A percentile compares a stretch with the other conserved stretches of the same genome.
phyloP scores from a whole-genome alignment of 2,329 filamentous ascomycete genomes.

The Alternaria sp. region DNA sequence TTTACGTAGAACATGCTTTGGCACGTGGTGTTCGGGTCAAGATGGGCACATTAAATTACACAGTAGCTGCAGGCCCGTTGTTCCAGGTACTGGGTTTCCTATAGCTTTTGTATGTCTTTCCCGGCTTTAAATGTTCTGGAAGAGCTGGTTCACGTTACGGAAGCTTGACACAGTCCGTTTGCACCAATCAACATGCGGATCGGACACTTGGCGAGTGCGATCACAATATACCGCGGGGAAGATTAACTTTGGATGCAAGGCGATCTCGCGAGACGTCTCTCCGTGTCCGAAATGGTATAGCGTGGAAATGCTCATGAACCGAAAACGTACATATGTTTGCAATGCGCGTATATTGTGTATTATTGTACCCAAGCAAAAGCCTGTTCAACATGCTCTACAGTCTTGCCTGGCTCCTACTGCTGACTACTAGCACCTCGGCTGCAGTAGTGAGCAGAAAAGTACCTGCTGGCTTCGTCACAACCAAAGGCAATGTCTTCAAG shows the following conservation, averaged over 20 bases:
- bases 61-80: conserved; percentile 12
- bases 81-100: conserved; percentile 10
- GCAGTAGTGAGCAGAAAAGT: conserved; percentile 12
- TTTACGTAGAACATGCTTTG: not conserved
- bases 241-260: not conserved
- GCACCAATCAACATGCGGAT: conserved; percentile 16
- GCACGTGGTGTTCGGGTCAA: not conserved
- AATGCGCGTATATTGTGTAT: not conserved
- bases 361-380: not conserved
- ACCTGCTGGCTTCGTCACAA: conserved; percentile 58
- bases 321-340: conserved; percentile 2
- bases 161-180: conserved; percentile 5
- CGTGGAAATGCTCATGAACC: conserved; percentile 1
- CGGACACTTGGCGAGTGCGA: conserved; percentile 5
- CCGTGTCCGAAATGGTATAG: conserved; percentile 17
- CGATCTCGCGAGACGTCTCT: conserved; percentile 1
- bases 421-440: conserved; percentile 27
- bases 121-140: conserved; percentile 11
- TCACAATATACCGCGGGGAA: conserved; percentile 18
- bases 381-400: conserved; percentile 9
- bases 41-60: not conserved
- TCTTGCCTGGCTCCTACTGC: conserved; percentile 19
- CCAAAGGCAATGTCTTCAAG: conserved; percentile 60
- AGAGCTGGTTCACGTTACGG: conserved; percentile 9
- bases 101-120: not conserved